Evolutionary conservation across 2,329 filamentous ascomycete genomes (phyloP).

Genomic region (Orbilia javanica): DNA sequence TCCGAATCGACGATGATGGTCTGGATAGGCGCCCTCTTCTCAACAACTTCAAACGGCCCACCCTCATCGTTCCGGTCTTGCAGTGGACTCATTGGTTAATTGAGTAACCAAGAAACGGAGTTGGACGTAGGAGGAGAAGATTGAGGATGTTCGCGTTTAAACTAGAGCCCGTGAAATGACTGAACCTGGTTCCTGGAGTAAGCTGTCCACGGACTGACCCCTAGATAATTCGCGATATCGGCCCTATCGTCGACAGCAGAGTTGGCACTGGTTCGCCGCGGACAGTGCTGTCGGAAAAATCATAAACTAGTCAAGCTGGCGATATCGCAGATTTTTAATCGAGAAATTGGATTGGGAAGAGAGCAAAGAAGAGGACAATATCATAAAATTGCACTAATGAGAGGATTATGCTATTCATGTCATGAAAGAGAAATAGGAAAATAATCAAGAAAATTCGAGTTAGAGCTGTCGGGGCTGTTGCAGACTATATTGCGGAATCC

Average conservation of each 20-base stretch:
- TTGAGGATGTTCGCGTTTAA: background rate
- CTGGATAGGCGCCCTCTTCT: slow-evolving; percentile 32
- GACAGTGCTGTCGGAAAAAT: slow-evolving; percentile 17
- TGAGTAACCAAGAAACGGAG: background rate
- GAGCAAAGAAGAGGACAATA: slow-evolving; percentile 9
- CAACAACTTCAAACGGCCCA: background rate
- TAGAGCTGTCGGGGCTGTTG: slow-evolving; percentile 4
- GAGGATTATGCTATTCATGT: slow-evolving; percentile 4
- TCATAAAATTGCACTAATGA: slow-evolving; percentile 11
- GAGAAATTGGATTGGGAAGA: slow-evolving; percentile 5
- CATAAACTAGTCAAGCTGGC: background rate
- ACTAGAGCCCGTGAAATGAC: background rate
- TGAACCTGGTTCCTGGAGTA: background rate
- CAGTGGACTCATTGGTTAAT: slow-evolving; percentile 19
- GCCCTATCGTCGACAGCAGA: slow-evolving; percentile 9
- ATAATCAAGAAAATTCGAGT: slow-evolving; percentile 9
- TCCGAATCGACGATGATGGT: slow-evolving; percentile 43
- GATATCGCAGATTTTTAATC: slow-evolving; percentile 1
- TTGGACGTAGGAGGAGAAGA: background rate
- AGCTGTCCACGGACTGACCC: background rate
- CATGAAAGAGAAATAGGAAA: slow-evolving; percentile 23
- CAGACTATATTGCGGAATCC: slow-evolving; percentile 36
- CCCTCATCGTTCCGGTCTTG: background rate
- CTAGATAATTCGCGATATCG: slow-evolving; percentile 9
- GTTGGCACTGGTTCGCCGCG: slow-evolving; percentile 15